Evolutionary conservation across 2,329 filamentous ascomycete genomes (phyloP), one percentile per base, ranked within the genome.

Genomic region (Tetracladium maxilliforme): DNA sequence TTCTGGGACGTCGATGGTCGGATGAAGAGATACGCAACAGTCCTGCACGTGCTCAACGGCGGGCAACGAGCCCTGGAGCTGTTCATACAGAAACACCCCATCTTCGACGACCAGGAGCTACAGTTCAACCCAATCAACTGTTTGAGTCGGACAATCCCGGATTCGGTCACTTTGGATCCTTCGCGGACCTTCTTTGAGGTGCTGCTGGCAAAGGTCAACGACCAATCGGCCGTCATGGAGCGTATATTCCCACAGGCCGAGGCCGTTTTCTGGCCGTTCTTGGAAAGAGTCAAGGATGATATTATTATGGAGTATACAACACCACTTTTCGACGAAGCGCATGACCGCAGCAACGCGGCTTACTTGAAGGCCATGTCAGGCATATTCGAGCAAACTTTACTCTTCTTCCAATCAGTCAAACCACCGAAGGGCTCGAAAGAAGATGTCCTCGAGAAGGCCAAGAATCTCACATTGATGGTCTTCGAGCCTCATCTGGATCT

Each of bases 401-500:
- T 80, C 24, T 82, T 95, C 40, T 71, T 77, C 19, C 61, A 72
- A 14, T 73, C 74, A 1, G 52, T 94, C 6, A 62, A 69, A 25
- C 68, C 78, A 3, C 74, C 81, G 3, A 67, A 67, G 25, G 66
- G 61, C 16, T 70, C 69, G 1, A 58, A 62, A 11, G 52, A 68
- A 16, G 65, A 69, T 7, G 73, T 79, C 23, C 49, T 64, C 22
- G 63, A 72, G 7, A 70, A 74, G 35, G 65, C 78, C 10, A 75
- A 73, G 38, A 61, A 69, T 30, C 63, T 83, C 25, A 62, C 86
- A 10, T 55, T 73, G 10, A 67, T 65, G 33, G 72, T 84, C 1
- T 95, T 93, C 40, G 87, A 93, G 45, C 83, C 79, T 19, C 87
- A 95, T 44, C 61, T 95, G n/a, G 86, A 94, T 45, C 55, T 92